Evolutionary conservation across 768 basidiomycete species (phyloP).

Genomic region (Suillus decipiens): DNA sequence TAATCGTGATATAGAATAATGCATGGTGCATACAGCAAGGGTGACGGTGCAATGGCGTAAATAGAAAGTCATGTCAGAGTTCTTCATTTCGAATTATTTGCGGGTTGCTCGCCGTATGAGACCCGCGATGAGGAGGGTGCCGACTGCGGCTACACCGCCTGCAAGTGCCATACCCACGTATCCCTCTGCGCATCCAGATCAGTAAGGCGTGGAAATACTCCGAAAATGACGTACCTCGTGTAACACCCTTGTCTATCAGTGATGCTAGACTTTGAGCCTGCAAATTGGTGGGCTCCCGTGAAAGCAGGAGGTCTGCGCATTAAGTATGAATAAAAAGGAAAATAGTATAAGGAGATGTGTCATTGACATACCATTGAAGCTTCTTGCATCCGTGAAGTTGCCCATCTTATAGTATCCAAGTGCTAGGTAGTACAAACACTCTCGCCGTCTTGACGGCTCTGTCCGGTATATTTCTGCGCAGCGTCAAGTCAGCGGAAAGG

Average conservation of each 20-base stretch:
- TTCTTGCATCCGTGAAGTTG: constrained; percentile 89
- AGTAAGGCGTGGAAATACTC: neutral
- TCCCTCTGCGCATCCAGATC: constrained; percentile 62
- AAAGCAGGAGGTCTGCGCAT: constrained; percentile 71
- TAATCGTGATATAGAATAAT: constrained; percentile 29
- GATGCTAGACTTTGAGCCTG: constrained; percentile 85
- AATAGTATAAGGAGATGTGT: neutral
- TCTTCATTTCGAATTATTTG: constrained; percentile 31
- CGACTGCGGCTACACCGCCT: constrained; percentile 86
- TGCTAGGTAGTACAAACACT: constrained; percentile 96
- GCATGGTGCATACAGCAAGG: constrained; percentile 18
- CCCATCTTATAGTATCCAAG: constrained; percentile 96
- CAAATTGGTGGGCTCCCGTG: constrained; percentile 91
- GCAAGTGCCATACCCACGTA: constrained; percentile 97
- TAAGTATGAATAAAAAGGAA: constrained; percentile 10
- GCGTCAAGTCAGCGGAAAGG: constrained; percentile 9
- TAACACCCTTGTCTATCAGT: constrained; percentile 86
- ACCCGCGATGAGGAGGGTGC: constrained; percentile 71
- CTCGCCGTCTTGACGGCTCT: constrained; percentile 84
- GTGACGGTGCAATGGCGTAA: constrained; percentile 15
- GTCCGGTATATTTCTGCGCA: constrained; percentile 83
- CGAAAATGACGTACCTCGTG: constrained; percentile 58
- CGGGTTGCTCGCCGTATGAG: constrained; percentile 81
- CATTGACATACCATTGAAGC: constrained; percentile 78
- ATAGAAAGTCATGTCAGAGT: constrained; percentile 21